Conservation (phyloP, 1,284 basidiomycete species). For the Trichosporon coremiiforme region DNA sequence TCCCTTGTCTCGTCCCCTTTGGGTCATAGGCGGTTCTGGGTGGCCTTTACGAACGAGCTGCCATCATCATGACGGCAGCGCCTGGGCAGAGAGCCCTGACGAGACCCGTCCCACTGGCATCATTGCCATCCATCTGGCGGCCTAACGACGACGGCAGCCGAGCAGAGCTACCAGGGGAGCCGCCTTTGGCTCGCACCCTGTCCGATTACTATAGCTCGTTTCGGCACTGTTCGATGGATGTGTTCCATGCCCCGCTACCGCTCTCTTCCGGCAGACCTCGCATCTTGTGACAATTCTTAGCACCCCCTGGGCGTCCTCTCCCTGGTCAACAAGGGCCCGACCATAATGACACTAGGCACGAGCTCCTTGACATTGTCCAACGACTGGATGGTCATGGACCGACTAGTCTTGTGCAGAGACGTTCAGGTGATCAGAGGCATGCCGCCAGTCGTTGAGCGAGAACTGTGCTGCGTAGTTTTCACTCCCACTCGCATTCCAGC, state of each 20-base stretch:
- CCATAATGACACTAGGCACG: neutral
- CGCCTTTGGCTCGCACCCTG: neutral
- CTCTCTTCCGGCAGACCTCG: neutral
- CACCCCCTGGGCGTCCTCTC: neutral
- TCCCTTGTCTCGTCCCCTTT: neutral
- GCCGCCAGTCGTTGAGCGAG: too few species aligned
- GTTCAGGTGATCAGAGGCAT: neutral
- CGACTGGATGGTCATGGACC: neutral
- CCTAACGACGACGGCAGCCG: neutral
- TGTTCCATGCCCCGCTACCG: neutral
- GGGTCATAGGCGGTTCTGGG: neutral
- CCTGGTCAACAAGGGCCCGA: neutral
- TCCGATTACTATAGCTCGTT: neutral
- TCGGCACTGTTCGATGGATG: neutral
- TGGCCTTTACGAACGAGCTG: neutral
- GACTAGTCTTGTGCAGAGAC: neutral
- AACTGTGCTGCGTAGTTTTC: neutral
- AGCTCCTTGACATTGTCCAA: neutral
- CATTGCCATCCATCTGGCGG: neutral
- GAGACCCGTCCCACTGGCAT: neutral
- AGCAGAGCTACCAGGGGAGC: neutral
- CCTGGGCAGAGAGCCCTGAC: too few species aligned
- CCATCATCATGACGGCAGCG: neutral
- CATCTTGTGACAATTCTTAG: slow-evolving; percentile 4
- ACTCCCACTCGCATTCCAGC: slow-evolving; percentile 2